phyloP scores from a whole-genome alignment of 371 early-diverging fungal genomes.

The Syncephalastrum sp. region DNA sequence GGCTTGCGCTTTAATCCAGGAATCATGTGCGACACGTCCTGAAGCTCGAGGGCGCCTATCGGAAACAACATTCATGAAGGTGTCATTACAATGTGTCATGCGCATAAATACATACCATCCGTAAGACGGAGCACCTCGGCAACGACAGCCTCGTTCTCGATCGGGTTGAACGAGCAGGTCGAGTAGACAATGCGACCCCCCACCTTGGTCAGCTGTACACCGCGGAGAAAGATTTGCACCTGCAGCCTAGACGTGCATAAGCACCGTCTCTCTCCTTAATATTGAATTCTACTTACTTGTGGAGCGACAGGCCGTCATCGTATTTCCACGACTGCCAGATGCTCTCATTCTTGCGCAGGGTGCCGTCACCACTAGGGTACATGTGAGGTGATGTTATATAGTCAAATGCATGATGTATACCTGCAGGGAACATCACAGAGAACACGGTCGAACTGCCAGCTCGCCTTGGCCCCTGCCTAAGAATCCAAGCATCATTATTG shows the following conservation, averaged over 20 bases:
- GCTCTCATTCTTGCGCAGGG: conserved; percentile 93
- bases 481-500: background rate
- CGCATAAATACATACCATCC: conserved; percentile 32
- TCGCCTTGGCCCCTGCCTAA: conserved; percentile 5
- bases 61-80: background rate
- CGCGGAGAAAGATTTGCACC: conserved; percentile 86
- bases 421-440: conserved; percentile 98
- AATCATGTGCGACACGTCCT: conserved; percentile 81
- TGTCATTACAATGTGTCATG: background rate
- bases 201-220: conserved; percentile 83
- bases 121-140: conserved; percentile 74
- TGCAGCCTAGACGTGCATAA: conserved; percentile 50
- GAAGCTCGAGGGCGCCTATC: conserved; percentile 69
- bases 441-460: conserved; percentile 90
- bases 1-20: conserved; percentile 75
- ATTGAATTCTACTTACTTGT: conserved; percentile 50
- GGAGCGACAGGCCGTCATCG: conserved; percentile 77
- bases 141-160: conserved; percentile 96
- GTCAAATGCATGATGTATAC: conserved; percentile 7
- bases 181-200: conserved; percentile 98
- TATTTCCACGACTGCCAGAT: conserved; percentile 91
- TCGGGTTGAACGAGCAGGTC: conserved; percentile 99
- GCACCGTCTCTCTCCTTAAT: background rate
- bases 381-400: no score
- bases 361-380: conserved; percentile 91